Evolutionary conservation across 176 grass and related monocot species (phyloP).

Genomic region (Thinopyrum elongatum): DNA sequence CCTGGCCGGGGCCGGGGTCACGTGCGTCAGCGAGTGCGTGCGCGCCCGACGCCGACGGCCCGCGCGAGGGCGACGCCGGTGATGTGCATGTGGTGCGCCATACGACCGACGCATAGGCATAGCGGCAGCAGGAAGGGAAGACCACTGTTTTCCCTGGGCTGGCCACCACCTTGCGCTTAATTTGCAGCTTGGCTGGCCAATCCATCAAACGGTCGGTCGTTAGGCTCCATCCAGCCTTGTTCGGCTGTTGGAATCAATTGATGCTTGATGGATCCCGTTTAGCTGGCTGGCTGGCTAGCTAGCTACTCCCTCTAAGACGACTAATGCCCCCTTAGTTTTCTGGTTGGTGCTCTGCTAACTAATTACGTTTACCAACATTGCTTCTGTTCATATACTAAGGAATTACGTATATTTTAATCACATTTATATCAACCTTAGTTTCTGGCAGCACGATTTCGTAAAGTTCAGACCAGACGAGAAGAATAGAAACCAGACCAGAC

Average conservation of each 20-base stretch:
- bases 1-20: background rate
- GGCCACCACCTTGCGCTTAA: background rate
- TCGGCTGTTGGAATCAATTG: constrained; percentile 11
- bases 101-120: constrained; percentile 36
- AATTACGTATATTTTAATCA: too few species aligned
- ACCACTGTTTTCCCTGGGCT: background rate
- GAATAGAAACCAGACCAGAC: too few species aligned
- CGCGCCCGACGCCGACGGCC: constrained; percentile 26
- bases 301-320: background rate
- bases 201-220: background rate
- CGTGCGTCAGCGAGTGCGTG: constrained; percentile 39
- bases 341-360: background rate
- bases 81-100: background rate
- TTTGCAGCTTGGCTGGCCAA: background rate
- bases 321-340: background rate
- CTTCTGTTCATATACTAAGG: too few species aligned
- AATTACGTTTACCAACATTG: too few species aligned
- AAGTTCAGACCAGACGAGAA: too few species aligned
- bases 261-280: background rate
- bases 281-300: background rate
- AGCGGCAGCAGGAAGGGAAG: constrained; percentile 1
- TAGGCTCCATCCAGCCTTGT: constrained; percentile 10
- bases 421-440: too few species aligned
- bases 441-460: too few species aligned
- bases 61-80: background rate